Evolutionary conservation across 2,329 filamentous ascomycete genomes (phyloP).

Genomic region (Verticillium longisporum): DNA sequence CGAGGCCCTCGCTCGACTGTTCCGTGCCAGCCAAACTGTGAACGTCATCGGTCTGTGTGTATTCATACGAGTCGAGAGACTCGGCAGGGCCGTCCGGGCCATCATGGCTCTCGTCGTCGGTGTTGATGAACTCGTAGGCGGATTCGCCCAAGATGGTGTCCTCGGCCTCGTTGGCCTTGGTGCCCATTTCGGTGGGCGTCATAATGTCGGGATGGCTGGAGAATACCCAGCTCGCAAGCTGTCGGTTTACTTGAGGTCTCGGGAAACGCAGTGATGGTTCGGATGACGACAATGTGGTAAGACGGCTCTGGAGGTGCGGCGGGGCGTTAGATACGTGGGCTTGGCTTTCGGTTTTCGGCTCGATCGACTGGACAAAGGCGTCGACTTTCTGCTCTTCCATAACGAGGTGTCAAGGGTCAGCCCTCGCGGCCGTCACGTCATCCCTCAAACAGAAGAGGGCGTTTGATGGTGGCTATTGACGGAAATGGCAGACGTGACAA

Average conservation of each 20-base stretch:
- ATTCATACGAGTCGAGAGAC: constrained; percentile 44
- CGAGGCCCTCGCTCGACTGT: constrained; percentile 33
- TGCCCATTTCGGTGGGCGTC: constrained; percentile 28
- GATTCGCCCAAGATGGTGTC: constrained; percentile 48
- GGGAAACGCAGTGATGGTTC: constrained; percentile 50
- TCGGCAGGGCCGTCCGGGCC: constrained; percentile 35
- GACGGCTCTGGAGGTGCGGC: background rate
- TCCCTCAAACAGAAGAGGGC: constrained; percentile 15
- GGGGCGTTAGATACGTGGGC: constrained; percentile 14
- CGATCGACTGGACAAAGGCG: constrained; percentile 1
- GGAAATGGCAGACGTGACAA: background rate
- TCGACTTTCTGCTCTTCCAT: constrained; percentile 41
- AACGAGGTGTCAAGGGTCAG: constrained; percentile 32
- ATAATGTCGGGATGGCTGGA: constrained; percentile 52
- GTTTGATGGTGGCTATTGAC: background rate
- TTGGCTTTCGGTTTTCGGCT: constrained; percentile 6
- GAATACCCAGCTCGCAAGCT: constrained; percentile 53
- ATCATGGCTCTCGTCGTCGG: constrained; percentile 47
- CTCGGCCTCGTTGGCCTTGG: constrained; percentile 35
- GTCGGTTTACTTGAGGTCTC: constrained; percentile 45
- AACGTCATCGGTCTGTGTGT: constrained; percentile 41
- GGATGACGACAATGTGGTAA: constrained; percentile 26
- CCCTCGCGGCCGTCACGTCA: constrained; percentile 25
- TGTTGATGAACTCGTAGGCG: constrained; percentile 49
- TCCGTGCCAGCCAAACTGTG: constrained; percentile 45